These are phyloP conservation scores for Aspergillus sp. DNA, from an alignment of 2,329 filamentous ascomycete genomes.

Conservation along the genomic window DNA sequence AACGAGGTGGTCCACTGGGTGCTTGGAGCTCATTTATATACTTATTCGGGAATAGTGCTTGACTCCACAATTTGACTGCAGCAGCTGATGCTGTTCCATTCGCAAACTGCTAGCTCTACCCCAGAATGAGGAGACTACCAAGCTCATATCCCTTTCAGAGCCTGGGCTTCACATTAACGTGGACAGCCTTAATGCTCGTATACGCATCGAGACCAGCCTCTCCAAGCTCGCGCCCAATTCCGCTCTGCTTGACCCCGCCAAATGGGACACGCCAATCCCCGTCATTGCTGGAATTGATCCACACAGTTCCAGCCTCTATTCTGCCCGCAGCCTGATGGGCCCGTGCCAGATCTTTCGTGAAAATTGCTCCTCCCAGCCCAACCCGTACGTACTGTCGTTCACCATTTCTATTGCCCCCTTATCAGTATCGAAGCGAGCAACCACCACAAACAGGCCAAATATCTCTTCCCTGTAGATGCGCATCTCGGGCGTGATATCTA, in stretches of 20 bases:
- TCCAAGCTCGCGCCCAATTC: slow-evolving; percentile 40
- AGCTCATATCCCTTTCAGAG: no score
- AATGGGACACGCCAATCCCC: slow-evolving; percentile 48
- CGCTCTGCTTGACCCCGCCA: slow-evolving; percentile 41
- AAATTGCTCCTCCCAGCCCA: not conserved
- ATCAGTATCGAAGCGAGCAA: not conserved
- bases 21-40: no score
- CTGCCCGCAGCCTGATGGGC: slow-evolving; percentile 52
- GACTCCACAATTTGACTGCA: no score
- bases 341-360: not conserved
- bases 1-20: no score
- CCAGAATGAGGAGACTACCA: no score
- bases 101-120: no score
- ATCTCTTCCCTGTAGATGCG: not conserved
- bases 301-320: slow-evolving; percentile 64
- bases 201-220: slow-evolving; percentile 41
- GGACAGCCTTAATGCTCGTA: slow-evolving; percentile 33
- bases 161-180: not conserved
- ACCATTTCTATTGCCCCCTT: not conserved
- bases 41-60: no score
- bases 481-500: not conserved
- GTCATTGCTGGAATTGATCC: slow-evolving; percentile 69
- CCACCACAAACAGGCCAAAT: not conserved
- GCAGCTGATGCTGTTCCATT: no score
- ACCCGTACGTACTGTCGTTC: not conserved